These are phyloP conservation scores for Zasmidium cellare DNA, from an alignment of 2,329 filamentous ascomycete genomes.

Conservation along the genomic window DNA sequence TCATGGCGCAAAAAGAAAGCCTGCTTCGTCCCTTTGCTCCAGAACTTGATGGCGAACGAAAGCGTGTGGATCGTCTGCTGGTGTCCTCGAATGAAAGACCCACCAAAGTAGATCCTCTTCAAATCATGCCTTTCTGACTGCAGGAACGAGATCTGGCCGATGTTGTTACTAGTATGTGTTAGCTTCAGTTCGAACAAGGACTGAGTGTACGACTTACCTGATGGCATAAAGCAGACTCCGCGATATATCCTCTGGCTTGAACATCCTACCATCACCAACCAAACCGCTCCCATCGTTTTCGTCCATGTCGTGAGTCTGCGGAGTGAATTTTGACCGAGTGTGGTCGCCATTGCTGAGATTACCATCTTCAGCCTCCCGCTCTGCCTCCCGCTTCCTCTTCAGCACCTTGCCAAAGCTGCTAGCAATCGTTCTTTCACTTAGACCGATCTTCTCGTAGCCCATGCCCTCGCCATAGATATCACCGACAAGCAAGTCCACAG, in stretches of 20 bases:
- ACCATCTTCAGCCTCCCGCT: conserved; percentile 73
- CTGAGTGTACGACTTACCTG: conserved; percentile 44
- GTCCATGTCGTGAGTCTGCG: conserved; percentile 25
- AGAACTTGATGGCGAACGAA: conserved; percentile 95
- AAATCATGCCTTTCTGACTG: conserved; percentile 92
- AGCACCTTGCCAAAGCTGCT: conserved; percentile 97
- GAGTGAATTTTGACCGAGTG: conserved; percentile 31
- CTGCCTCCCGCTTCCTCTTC: conserved; percentile 83
- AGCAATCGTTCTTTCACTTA: conserved; percentile 94
- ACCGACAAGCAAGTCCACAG: conserved; percentile 94
- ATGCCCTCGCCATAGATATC: conserved; percentile 98
- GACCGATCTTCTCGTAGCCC: conserved; percentile 92
- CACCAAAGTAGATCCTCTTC: conserved; percentile 94
- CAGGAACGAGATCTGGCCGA: conserved; percentile 96
- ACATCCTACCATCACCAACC: conserved; percentile 52
- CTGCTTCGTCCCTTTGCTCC: conserved; percentile 90
- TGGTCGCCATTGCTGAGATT: conserved; percentile 56
- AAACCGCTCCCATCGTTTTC: conserved; percentile 34
- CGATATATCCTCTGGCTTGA: conserved; percentile 82
- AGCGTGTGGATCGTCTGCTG: conserved; percentile 97
- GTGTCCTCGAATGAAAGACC: conserved; percentile 94
- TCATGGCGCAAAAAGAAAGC: conserved; percentile 96
- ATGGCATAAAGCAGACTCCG: conserved; percentile 91
- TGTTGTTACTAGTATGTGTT: conserved; percentile 73
- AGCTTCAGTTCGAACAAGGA: conserved; percentile 19